Conservation (phyloP, 306 rosid species). For the Vigna angularis region DNA sequence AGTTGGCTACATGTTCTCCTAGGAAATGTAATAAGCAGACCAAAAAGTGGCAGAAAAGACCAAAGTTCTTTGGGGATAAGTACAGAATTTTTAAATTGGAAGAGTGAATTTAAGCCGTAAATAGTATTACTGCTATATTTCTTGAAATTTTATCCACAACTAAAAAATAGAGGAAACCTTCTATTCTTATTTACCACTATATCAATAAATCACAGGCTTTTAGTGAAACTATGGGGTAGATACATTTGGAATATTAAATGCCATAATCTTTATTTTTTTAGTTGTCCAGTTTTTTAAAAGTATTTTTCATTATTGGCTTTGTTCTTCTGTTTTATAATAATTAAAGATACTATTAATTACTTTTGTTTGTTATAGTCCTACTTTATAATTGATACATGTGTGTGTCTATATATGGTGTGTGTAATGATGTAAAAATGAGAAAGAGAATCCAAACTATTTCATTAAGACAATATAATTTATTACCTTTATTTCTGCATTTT, state of each 20-base stretch:
- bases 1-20: not conserved
- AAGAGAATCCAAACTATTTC: not conserved
- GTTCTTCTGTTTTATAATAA: too few relatives aligned
- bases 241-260: not conserved
- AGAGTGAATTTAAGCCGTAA: not conserved
- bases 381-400: too few relatives aligned
- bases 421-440: too few relatives aligned
- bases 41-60: conserved; percentile 9
- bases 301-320: too few relatives aligned
- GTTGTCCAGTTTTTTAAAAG: too few relatives aligned
- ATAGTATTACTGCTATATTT: not conserved
- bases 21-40: conserved; percentile 14
- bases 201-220: not conserved
- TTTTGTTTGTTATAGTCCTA: not conserved
- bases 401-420: too few relatives aligned
- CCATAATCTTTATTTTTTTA: not conserved
- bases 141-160: not conserved
- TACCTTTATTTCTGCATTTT: not conserved
- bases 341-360: too few relatives aligned
- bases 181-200: not conserved
- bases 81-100: not conserved
- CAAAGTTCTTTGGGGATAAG: conserved; percentile 8
- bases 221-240: not conserved
- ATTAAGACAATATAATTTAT: not conserved
- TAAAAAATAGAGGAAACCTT: not conserved